Evolutionary conservation across 768 basidiomycete species (phyloP), one percentile per base, ranked within the genome.

Genomic region (Rhizopogon vinicolor): DNA sequence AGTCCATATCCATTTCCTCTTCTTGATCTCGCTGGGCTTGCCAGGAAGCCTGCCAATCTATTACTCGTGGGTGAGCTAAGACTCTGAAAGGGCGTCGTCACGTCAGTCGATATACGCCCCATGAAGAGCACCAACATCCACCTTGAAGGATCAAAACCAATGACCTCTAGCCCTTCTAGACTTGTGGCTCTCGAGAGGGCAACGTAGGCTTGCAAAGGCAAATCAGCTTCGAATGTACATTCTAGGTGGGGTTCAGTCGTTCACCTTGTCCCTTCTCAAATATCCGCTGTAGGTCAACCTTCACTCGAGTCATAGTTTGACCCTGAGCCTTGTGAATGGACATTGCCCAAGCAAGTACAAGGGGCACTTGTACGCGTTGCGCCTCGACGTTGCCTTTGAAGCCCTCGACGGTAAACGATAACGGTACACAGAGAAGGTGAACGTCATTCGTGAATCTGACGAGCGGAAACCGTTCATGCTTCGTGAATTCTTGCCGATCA

Each of bases 251-350:
- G n/a, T 33, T 43, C 29, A n/a, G 16, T 37, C 13, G 9, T 25
- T 62, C 55, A 71, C 74, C 76, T 72, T 76, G 66, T 37, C 90
- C 91, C 66, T 91, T 93, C 69, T 93, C 97, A 63, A 99, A 99
- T 14, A 97, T 87, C 64, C 83, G 87, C 33, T 79, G 83, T 43
- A 99, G 78, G 63, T 98, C 94, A 42, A 98, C 94, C 63, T 90
- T 96, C 62, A 98, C 95, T 41, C 93, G 83, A 5, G 90, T 87
- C 29, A 99, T 78, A 0, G 97, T 98, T 71, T 98, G 97, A 7
- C 97, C 97, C 71, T 99, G 97, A 6, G 90, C 89, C 70, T 99
- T 99, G 71, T 99, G 97, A 60, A 98, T 98, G 39, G 89, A 91
- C 92, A 98, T 96, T 0, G 96, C 95, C 94, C 95, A 98, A 0